Base-by-base conservation (phyloP, 2,329 filamentous ascomycete genomes). In the Capronia americana region DNA sequence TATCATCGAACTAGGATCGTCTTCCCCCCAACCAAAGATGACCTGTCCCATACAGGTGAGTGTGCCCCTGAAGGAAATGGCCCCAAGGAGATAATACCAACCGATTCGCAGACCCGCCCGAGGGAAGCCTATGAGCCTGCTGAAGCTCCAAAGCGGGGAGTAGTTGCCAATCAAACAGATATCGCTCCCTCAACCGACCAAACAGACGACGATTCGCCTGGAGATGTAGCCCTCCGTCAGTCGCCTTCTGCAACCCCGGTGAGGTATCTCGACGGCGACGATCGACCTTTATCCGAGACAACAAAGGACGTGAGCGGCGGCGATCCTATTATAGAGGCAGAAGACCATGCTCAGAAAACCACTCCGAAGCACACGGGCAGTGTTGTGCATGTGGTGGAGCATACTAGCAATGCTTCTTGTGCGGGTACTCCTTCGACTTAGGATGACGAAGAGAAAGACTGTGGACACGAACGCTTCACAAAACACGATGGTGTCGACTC, bases 21-120 rank as follows among this genome's bases (percentile, higher is more conserved):
- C 74, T 86, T 87, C 69, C 83, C 85, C 26, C 79, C 82, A 5
- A 79, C 79, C 10, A 73, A 78, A 65, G 72, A 78, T 34, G 77
- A 79, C 59, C 65, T 74, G 50, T 63, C 73, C 41, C 60, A 70
- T 54, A 71, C 77, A 64, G 70, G 69, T 70, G 73, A 74, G 64
- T 76, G 73, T 41, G 10, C 11, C 20, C 34, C 41, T n/a, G 12
- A 20, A 53, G 26, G 32, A 32, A 34, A 41, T 41, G 17, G 14
- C 32, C 38, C 30, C 38, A 34, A 55, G 30, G 50, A 57, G 17
- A 32, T 32, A 48, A 58, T 46, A 41, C 66, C 50, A 66, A 64
- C 57, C 41, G 11, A 58, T 56, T 44, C 4, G 46, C 67, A 69
- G 69, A 66, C 46, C 57, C 57, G 53, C 50, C 54, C 59, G 57